Evolutionary conservation across 1,284 basidiomycete species (phyloP), one percentile per base, ranked within the genome.

Genomic region (Fomitopsis betulina): DNA sequence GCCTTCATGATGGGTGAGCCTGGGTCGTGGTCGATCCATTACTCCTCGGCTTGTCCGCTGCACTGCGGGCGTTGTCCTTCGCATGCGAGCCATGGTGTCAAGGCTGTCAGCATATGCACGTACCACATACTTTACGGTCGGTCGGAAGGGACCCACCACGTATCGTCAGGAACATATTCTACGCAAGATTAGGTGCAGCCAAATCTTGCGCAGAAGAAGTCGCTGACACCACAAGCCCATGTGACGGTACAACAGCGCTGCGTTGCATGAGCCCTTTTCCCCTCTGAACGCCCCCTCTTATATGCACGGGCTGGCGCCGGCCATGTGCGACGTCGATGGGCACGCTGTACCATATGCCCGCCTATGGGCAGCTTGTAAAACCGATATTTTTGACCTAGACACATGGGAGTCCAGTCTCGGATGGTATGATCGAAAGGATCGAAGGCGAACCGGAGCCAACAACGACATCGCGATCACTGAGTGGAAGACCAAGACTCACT

Each of bases 171-270:
- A 27, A 51, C 47, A 27, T 40, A 27, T 50, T 56, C 55, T 56
- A 39, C 55, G 47, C 38, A 49, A 56, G 55, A 56, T 56, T 51
- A 19, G 37, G 55, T 35, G 30, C 6, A 39, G 47, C 55, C 37
- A 56, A 51, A 56, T 56, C 55, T 56, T 56, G 55, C 55, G 55
- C 47, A 51, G 55, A 56, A 56, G 25, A 40, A n/a, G 19, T 39
- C 25, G 42, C 15, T 19, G 43, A 55, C 54, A 6, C 32, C 21
- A 30, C 27, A 30, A 10, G 5, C 19, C 38, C 38, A 5, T 40
- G 13, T 40, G 38, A 12, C 5, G 13, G 38, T 40, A 19, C 38
- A 40, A 40, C 19, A 19, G 38, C 38, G 38, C 38, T 40, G 38
- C 38, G 19, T 12, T 30, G 27, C 27, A 5, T 30, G 27, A 5